A percentile compares a stretch with the other conserved stretches of the same genome.
Evolutionary conservation across 371 early-diverging fungal genomes (phyloP).

Genomic region (Rhizomucor miehei): DNA sequence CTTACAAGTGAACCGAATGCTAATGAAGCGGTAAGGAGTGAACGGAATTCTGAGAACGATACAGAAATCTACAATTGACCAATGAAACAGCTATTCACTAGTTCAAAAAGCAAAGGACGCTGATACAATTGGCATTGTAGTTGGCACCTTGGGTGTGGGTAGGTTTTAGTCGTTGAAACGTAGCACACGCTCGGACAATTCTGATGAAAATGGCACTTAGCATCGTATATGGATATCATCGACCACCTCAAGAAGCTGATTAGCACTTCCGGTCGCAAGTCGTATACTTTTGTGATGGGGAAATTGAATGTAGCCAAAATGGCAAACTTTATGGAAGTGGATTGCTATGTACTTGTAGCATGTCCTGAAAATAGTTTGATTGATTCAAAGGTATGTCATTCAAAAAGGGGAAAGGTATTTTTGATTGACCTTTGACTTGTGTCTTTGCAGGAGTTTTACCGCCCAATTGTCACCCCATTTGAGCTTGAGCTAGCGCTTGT

Average conservation of each 20-base stretch:
- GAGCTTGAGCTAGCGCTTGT: constrained; percentile 83
- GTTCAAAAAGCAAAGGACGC: constrained; percentile 94
- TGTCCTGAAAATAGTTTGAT: constrained; percentile 93
- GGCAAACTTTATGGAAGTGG: constrained; percentile 94
- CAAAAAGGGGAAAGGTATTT: constrained; percentile 3
- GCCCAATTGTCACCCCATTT: constrained; percentile 91
- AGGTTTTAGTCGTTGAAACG: constrained; percentile 18
- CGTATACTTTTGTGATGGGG: constrained; percentile 91
- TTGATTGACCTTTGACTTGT: constrained; percentile 9
- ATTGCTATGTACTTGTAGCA: constrained; percentile 88
- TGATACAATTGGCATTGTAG: constrained; percentile 89
- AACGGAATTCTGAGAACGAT: constrained; percentile 1
- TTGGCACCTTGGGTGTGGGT: constrained; percentile 95
- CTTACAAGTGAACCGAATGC: constrained; percentile 59
- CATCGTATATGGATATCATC: constrained; percentile 80
- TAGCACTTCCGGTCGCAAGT: constrained; percentile 73
- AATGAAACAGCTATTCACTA: constrained; percentile 56
- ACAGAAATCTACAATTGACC: not conserved
- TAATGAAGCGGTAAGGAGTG: constrained; percentile 65
- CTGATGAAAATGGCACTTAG: constrained; percentile 32
- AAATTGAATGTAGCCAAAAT: constrained; percentile 94
- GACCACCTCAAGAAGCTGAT: constrained; percentile 76
- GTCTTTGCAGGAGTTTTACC: constrained; percentile 70
- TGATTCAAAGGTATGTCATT: constrained; percentile 67
- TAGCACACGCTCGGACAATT: too few species aligned